These are phyloP conservation scores for Phalaenopsis equestris DNA, from an alignment of 106 monocot genomes.

Conservation along the genomic window DNA sequence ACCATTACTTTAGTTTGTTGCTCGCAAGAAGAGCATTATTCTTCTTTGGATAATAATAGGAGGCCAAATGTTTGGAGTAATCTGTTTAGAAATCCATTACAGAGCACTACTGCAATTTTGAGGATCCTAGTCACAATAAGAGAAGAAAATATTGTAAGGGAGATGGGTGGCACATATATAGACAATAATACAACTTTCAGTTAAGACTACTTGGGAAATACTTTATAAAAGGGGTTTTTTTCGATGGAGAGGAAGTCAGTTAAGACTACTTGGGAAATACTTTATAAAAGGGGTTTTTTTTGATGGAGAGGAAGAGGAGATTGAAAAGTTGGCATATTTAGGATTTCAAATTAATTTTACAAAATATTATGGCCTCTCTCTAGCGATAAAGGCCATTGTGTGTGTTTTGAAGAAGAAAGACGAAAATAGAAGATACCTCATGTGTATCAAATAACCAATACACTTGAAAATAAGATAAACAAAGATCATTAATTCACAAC, in stretches of 20 bases:
- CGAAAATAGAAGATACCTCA: not conserved
- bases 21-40: conserved; percentile 17
- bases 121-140: conserved; percentile 30
- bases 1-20: not conserved
- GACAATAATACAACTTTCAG: conserved; percentile 6
- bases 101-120: conserved; percentile 4
- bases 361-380: conserved; percentile 36
- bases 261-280: conserved; percentile 22
- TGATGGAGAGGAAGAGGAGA: conserved; percentile 6
- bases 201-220: conserved; percentile 20
- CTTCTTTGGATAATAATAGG: conserved; percentile 45
- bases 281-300: conserved; percentile 13
- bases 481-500: not conserved
- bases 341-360: conserved; percentile 16
- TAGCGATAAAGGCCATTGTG: conserved; percentile 36
- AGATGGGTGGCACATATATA: conserved; percentile 25
- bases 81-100: conserved; percentile 21
- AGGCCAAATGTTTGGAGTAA: conserved; percentile 22
- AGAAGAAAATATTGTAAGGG: conserved; percentile 13
- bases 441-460: conserved; percentile 6
- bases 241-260: too few species aligned
- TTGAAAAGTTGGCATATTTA: not conserved
- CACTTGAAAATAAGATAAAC: not conserved
- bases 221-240: conserved; percentile 15
- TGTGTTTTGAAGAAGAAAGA: conserved; percentile 23